phyloP scores from a whole-genome alignment of 805 yeast genomes.

The Blastobotrys chiropterorum region DNA sequence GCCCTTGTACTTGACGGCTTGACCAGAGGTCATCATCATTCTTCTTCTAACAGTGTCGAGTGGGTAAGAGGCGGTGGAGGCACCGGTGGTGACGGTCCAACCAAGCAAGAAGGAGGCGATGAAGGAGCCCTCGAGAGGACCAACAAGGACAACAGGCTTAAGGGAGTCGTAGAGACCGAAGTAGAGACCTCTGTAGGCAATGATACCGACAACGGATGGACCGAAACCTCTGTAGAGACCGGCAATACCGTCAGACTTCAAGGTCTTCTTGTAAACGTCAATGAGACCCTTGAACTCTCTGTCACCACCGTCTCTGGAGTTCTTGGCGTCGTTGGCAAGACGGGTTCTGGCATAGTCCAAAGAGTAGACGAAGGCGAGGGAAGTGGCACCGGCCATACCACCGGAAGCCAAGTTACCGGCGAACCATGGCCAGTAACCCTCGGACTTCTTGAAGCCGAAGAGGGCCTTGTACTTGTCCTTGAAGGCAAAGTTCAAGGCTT shows the following conservation, averaged over 20 bases:
- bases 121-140: constrained; percentile 92
- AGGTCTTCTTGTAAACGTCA: constrained; percentile 94
- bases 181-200: constrained; percentile 99
- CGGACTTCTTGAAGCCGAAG: constrained; percentile 96
- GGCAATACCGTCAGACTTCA: constrained; percentile 93
- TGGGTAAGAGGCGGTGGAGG: constrained; percentile 98
- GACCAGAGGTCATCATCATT: constrained; percentile 99
- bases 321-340: constrained; percentile 97
- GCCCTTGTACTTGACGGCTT: constrained; percentile 93
- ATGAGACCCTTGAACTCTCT: constrained; percentile 96
- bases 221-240: constrained; percentile 99
- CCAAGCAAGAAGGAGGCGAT: constrained; percentile 93
- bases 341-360: constrained; percentile 98
- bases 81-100: constrained; percentile 98
- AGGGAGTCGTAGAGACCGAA: constrained; percentile 96
- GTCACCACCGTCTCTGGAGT: constrained; percentile 73
- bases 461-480: constrained; percentile 92
- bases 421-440: constrained; percentile 88
- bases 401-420: constrained; percentile 98
- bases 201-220: constrained; percentile 95
- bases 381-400: constrained; percentile 98
- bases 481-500: constrained; percentile 97
- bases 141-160: constrained; percentile 90
- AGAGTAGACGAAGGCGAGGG: constrained; percentile 89
- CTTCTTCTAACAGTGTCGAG: constrained; percentile 99